phyloP scores from a whole-genome alignment of 345 rosid species.

The Acer campestre region DNA sequence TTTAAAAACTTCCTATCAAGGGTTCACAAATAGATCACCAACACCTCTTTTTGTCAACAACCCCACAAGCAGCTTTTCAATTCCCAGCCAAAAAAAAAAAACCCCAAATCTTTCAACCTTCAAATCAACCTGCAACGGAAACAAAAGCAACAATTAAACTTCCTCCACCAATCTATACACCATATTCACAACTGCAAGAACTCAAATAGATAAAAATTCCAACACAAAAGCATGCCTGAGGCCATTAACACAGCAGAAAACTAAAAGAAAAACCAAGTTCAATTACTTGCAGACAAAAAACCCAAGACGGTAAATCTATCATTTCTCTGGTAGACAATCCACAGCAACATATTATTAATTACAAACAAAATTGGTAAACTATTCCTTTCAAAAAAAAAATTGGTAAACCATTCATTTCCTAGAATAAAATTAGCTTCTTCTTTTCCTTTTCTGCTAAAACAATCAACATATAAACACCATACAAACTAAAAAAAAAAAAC shows the following conservation, averaged over 20 bases:
- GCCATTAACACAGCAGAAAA: neutral
- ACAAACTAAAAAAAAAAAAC: neutral
- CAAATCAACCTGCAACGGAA: constrained; percentile 33
- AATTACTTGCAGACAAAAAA: neutral
- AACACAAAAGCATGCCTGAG: neutral
- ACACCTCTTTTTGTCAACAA: neutral
- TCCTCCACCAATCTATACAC: neutral
- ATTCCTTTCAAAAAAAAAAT: neutral
- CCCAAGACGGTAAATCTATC: neutral
- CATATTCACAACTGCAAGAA: neutral
- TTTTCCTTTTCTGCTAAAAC: neutral
- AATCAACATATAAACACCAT: neutral
- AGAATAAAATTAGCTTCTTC: neutral
- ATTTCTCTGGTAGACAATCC: neutral
- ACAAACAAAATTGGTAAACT: neutral
- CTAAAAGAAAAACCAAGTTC: constrained; percentile 9
- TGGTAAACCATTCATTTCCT: neutral
- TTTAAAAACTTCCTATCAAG: neutral
- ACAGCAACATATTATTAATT: neutral
- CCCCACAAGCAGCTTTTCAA: constrained; percentile 13
- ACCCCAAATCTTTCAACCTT: constrained; percentile 12
- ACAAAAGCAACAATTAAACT: constrained; percentile 15
- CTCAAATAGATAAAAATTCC: neutral
- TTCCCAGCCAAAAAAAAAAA: neutral
- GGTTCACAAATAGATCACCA: neutral